Evolutionary conservation across 148 eudicot genomes (phyloP), one percentile per base, ranked within the genome.

Genomic region (Heliamphora exappendiculata): DNA sequence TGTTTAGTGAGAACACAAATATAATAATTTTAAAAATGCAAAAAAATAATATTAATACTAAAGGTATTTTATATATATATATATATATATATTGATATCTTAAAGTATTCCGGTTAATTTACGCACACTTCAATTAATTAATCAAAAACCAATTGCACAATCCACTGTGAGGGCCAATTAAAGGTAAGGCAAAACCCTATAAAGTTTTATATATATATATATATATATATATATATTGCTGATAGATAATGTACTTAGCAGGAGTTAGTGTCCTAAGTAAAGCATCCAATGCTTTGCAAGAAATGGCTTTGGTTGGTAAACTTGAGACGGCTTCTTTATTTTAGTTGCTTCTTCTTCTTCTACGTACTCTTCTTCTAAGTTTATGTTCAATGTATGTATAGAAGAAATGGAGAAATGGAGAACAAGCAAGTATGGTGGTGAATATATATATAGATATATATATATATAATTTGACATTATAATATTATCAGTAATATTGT

Each of bases 161-260:
- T n/a, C n/a, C n/a, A n/a, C 12, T 59, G 77, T 74, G 68, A 60
- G 68, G 76, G 78, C 31, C 70, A 75, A 65, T 50, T 54, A 44
- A 75, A 42, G 64, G 70, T 22, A 28, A 45, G 29, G 16, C 29
- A 42, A 37, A 41, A 55, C 77, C 77, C n/a, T n/a, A n/a, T n/a
- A n/a, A n/a, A n/a, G n/a, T n/a, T n/a, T n/a, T n/a, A n/a, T n/a
- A n/a, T n/a, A n/a, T n/a, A n/a, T n/a, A n/a, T n/a, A n/a, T n/a
- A n/a, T n/a, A n/a, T n/a, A n/a, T n/a, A n/a, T n/a, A n/a, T n/a
- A n/a, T n/a, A n/a, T n/a, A n/a, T n/a, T 54, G 36, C 47, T 28
- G n/a, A 6, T 2, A 22, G 22, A 10, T 17, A 73, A n/a, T 74
- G 19, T 74, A 74, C 41, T 11, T 57, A 17, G 53, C 68, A 44